Conservation (phyloP, 345 rosid species). For the Lenwebbia sp. region DNA sequence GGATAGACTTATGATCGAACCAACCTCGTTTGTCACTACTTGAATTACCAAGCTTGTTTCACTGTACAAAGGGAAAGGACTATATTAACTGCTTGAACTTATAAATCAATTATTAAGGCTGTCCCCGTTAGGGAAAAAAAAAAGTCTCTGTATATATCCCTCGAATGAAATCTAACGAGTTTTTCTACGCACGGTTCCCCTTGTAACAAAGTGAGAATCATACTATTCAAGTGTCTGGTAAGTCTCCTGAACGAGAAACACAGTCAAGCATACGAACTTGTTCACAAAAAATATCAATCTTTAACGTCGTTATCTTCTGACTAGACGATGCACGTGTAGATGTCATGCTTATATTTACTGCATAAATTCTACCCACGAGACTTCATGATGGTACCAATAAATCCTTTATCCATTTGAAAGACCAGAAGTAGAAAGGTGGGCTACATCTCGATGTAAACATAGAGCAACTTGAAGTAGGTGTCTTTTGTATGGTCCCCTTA, state of each 20-base stretch:
- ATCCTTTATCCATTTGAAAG: background rate
- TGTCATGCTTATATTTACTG: background rate
- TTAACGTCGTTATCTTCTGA: background rate
- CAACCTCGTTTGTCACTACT: background rate
- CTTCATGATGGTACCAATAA: background rate
- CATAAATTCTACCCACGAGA: background rate
- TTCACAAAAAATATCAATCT: background rate
- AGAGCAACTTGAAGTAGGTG: background rate
- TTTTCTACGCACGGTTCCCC: background rate
- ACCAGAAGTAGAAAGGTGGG: background rate
- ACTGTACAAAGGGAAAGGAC: background rate
- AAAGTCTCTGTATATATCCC: background rate
- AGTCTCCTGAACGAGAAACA: rapidly evolving
- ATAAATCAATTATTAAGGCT: no score
- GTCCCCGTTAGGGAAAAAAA: background rate
- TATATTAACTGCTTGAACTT: background rate
- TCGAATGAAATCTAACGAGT: background rate
- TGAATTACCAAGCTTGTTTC: background rate
- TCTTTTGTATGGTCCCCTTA: background rate
- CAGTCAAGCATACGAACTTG: background rate
- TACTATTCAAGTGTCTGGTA: rapidly evolving
- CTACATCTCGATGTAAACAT: background rate
- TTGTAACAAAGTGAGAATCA: background rate
- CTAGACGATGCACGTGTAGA: background rate
- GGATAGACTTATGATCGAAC: background rate